A percentile compares a stretch with the other conserved stretches of the same genome.
These are phyloP conservation scores for Pisolithus tinctorius DNA, from an alignment of 768 basidiomycete genomes.

Conservation along the genomic window DNA sequence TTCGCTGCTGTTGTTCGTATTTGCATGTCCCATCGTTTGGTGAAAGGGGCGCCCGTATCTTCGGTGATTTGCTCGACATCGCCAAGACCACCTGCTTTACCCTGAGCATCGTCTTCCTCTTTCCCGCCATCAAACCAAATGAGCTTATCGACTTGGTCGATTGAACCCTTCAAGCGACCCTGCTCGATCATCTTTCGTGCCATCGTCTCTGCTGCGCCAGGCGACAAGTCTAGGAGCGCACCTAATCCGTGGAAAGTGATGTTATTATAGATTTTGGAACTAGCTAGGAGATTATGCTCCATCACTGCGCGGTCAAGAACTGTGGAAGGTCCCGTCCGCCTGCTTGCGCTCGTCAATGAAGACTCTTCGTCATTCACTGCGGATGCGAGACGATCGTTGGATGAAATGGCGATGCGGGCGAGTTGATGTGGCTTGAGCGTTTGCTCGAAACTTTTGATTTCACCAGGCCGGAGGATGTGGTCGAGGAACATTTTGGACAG, in stretches of 20 bases:
- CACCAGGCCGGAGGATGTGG: conserved; percentile 85
- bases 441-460: conserved; percentile 85
- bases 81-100: conserved; percentile 89
- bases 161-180: conserved; percentile 83
- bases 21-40: conserved; percentile 93
- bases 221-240: conserved; percentile 79
- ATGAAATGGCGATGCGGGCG: conserved; percentile 81
- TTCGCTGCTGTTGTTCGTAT: conserved; percentile 85
- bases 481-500: conserved; percentile 98
- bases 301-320: conserved; percentile 96
- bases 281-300: conserved; percentile 97
- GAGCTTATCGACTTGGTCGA: conserved; percentile 92
- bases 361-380: conserved; percentile 51
- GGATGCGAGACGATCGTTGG: conserved; percentile 74
- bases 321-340: conserved; percentile 86
- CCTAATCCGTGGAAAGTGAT: conserved; percentile 95
- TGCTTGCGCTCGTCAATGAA: conserved; percentile 54
- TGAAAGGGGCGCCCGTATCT: conserved; percentile 84
- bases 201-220: conserved; percentile 94
- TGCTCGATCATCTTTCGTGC: conserved; percentile 99
- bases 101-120: conserved; percentile 90
- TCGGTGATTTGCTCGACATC: conserved; percentile 81
- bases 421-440: conserved; percentile 89
- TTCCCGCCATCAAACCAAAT: conserved; percentile 87
- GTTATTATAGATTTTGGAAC: conserved; percentile 96